Evolutionary conservation across 2,329 filamentous ascomycete species (phyloP).

Genomic region (Talaromyces sp.): DNA sequence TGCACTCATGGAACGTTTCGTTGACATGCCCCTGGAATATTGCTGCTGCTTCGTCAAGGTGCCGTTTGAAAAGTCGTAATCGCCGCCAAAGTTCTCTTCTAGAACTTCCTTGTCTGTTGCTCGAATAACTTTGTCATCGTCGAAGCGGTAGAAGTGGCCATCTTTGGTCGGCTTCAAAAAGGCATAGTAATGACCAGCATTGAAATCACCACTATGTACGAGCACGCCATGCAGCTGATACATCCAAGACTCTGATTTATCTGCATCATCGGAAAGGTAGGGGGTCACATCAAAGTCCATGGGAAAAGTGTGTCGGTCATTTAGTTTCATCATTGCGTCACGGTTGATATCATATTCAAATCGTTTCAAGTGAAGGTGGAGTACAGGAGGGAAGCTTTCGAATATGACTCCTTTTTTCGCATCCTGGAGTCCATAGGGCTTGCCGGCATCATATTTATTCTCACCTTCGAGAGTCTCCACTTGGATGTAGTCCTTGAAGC

Average conservation of each 20-base stretch:
- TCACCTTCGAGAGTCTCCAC: conserved; percentile 96
- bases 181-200: conserved; percentile 97
- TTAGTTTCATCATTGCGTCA: conserved; percentile 97
- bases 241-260: conserved; percentile 80
- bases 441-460: conserved; percentile 93
- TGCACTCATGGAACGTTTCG: conserved; percentile 72
- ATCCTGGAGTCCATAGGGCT: conserved; percentile 87
- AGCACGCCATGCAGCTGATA: conserved; percentile 94
- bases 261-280: conserved; percentile 79
- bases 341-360: conserved; percentile 97
- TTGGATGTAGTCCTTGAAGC: conserved; percentile 92
- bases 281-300: conserved; percentile 61
- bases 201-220: conserved; percentile 93
- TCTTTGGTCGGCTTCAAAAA: conserved; percentile 92
- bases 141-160: conserved; percentile 93
- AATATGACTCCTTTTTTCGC: conserved; percentile 98
- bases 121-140: conserved; percentile 94
- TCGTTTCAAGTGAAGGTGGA: conserved; percentile 92
- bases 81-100: conserved; percentile 94
- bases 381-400: conserved; percentile 84
- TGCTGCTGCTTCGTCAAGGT: conserved; percentile 56
- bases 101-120: conserved; percentile 86
- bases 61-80: conserved; percentile 61
- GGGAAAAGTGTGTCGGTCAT: conserved; percentile 45
- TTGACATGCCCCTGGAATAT: conserved; percentile 58